Percentiles rank a stretch among this genome's conserved stretches.
These are phyloP conservation scores for Heteromeles arbutifolia DNA, from an alignment of 306 rosid genomes.

Conservation along the genomic window DNA sequence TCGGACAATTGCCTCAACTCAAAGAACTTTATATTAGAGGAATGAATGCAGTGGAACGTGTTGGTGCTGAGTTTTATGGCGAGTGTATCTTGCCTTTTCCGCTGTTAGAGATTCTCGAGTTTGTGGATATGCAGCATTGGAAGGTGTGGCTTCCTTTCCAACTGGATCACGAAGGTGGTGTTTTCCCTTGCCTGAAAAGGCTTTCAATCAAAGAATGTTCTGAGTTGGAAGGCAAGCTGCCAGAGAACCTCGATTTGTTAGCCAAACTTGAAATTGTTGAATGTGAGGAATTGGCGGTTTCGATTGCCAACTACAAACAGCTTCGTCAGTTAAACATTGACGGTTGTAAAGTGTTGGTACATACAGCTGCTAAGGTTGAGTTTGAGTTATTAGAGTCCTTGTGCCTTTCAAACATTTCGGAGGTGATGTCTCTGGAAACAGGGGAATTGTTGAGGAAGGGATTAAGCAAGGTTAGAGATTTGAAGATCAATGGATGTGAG, in stretches of 20 bases:
- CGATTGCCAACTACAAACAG: too few relatives aligned
- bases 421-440: not conserved
- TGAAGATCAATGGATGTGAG: too few relatives aligned
- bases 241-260: not conserved
- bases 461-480: too few relatives aligned
- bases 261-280: not conserved
- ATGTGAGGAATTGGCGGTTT: too few relatives aligned
- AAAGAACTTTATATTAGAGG: too few relatives aligned
- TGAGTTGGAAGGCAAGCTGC: not conserved
- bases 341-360: too few relatives aligned
- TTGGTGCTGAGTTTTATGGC: too few relatives aligned
- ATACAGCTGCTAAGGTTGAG: too few relatives aligned
- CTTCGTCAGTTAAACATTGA: too few relatives aligned
- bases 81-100: not conserved
- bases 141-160: not conserved
- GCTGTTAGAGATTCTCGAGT: not conserved
- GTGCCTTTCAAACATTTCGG: not conserved
- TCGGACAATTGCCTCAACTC: too few relatives aligned
- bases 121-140: not conserved
- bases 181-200: not conserved
- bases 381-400: not conserved
- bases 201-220: not conserved
- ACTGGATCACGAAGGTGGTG: accelerated
- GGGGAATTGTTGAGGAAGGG: too few relatives aligned
- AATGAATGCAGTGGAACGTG: too few relatives aligned